Evolutionary conservation across 805 yeast species (phyloP).

Genomic region (Candida oleophila): DNA sequence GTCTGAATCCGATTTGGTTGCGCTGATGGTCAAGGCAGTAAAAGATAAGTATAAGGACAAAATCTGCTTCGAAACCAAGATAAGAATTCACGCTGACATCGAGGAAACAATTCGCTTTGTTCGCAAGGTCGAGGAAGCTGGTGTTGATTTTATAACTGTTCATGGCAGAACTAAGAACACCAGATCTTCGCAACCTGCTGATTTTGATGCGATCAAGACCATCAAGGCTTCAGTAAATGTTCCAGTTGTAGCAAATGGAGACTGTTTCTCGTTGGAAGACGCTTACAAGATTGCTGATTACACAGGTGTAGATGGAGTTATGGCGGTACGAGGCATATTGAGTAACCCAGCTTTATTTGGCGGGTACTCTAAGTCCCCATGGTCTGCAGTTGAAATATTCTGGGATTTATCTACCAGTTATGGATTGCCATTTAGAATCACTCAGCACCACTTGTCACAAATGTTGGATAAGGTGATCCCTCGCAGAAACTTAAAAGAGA

Average conservation of each 20-base stretch:
- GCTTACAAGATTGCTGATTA: slow-evolving; percentile 56
- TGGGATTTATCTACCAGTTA: slow-evolving; percentile 76
- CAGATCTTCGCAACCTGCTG: slow-evolving; percentile 79
- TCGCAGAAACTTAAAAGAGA: slow-evolving; percentile 36
- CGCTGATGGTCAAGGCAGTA: slow-evolving; percentile 81
- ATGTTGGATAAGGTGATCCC: slow-evolving; percentile 65
- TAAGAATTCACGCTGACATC: slow-evolving; percentile 78
- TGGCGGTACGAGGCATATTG: slow-evolving; percentile 91
- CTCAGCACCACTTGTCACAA: slow-evolving; percentile 85
- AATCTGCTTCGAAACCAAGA: slow-evolving; percentile 87
- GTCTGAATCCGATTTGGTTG: slow-evolving; percentile 76
- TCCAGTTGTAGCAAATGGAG: slow-evolving; percentile 98
- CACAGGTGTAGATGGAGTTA: slow-evolving; percentile 87
- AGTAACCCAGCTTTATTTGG: slow-evolving; percentile 86
- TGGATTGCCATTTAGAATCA: slow-evolving; percentile 80
- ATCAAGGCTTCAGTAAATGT: slow-evolving; percentile 56
- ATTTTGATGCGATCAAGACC: slow-evolving; percentile 74
- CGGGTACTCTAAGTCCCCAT: slow-evolving; percentile 73
- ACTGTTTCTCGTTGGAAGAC: slow-evolving; percentile 70
- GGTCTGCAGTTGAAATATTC: slow-evolving; percentile 86
- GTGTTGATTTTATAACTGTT: slow-evolving; percentile 91
- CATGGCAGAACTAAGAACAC: slow-evolving; percentile 90
- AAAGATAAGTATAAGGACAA: slow-evolving; percentile 68
- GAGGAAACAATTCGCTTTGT: slow-evolving; percentile 74
- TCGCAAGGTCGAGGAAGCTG: slow-evolving; percentile 72